Evolutionary conservation across 192 early-diverging fungal species (phyloP).

Genomic region (Thamnidium elegans): DNA sequence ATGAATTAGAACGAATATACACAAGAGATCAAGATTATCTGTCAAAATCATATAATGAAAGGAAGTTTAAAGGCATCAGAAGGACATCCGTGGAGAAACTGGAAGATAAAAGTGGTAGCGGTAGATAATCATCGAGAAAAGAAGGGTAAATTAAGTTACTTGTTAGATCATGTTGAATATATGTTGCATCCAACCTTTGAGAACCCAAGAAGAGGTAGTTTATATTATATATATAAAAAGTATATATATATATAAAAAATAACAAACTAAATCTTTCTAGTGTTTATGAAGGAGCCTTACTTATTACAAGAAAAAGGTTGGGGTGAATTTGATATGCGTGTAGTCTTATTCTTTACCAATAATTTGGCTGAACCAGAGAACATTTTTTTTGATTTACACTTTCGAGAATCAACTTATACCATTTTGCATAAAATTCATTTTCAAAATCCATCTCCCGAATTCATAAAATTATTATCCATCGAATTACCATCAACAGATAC

Average conservation of each 20-base stretch:
- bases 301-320: constrained; percentile 53
- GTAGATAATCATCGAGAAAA: constrained; percentile 39
- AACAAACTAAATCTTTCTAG: constrained; percentile 23
- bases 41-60: constrained; percentile 21
- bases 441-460: constrained; percentile 12
- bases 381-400: constrained; percentile 54
- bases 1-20: constrained; percentile 8
- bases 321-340: constrained; percentile 61
- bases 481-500: background rate
- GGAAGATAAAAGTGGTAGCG: constrained; percentile 46
- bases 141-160: constrained; percentile 31
- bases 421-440: constrained; percentile 35
- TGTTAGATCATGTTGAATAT: constrained; percentile 49
- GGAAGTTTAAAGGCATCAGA: constrained; percentile 4
- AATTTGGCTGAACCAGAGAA: constrained; percentile 38
- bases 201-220: constrained; percentile 39
- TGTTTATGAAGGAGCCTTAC: constrained; percentile 48
- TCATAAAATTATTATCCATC: background rate
- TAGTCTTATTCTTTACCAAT: constrained; percentile 47
- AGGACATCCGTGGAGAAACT: constrained; percentile 42
- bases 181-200: constrained; percentile 50
- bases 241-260: background rate
- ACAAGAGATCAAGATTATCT: constrained; percentile 25
- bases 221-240: background rate
- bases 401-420: constrained; percentile 42